Base-by-base conservation (phyloP, 2,329 filamentous ascomycete genomes). In the Aspergillus quadrilineatus region DNA sequence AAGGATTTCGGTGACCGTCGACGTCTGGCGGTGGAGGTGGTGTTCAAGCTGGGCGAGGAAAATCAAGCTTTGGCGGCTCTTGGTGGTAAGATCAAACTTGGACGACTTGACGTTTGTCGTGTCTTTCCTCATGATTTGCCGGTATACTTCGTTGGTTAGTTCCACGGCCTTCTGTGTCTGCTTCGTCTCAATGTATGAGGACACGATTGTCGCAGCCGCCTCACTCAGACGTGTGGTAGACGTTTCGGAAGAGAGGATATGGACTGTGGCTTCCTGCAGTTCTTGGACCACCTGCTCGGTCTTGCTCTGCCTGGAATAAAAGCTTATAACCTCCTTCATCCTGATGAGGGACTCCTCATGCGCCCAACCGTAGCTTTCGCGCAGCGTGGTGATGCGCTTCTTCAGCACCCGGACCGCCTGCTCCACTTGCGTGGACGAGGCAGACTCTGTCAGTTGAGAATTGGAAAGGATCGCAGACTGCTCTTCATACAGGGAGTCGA, bases 11-110 rank as follows among this genome's bases (percentile, higher is more conserved):
- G 72, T 75, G 10, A 79, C 61, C 4, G 73, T 73, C 46, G 65
- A 60, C 1, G 66, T 67, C 41, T 60, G 50, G 45, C 55, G 48
- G 32, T 64, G 67, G 14, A 75, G 65, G 47, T 65, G 73, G 60
- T 78, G 73, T 62, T 80, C 75, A 1, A 80, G 65, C 53, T 78
- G 75, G 15, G 78, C 78, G 17, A 80, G 63, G 69, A 79, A 80
- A 9, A 75, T 73, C 12, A 75, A 66, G 48, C 67, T 69, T 46
- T 71, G 66, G n/a, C 69, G 73, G 8, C 67, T 67, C 50, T 68
- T 68, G 1, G 66, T 63, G 1, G 72, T 66, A 5, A 76, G 57
- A 45, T 76, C 69, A 37, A 76, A 74, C 17, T 65, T 65, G 61
- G 17, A 64, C 55, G 65, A 64, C 41, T 59, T 58, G 29, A 68